phyloP scores from a whole-genome alignment of 1,284 basidiomycete species.

The Trichosporon asahii region DNA sequence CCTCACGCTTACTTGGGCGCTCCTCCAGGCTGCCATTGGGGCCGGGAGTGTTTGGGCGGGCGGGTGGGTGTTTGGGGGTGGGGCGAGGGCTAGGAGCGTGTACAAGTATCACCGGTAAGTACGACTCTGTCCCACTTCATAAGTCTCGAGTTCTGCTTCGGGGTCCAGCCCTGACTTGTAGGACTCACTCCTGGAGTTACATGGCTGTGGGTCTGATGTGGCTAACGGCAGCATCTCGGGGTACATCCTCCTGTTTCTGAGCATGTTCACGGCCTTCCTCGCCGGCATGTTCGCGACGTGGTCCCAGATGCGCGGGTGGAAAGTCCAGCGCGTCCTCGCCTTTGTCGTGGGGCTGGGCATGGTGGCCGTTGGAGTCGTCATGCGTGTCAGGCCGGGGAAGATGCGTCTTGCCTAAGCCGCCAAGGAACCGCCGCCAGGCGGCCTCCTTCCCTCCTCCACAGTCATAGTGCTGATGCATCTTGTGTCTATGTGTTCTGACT shows the following conservation, averaged over 20 bases:
- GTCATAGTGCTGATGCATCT: not conserved
- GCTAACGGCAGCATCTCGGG: slow-evolving; percentile 38
- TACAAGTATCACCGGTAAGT: slow-evolving; percentile 52
- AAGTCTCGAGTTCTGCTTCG: too few species aligned
- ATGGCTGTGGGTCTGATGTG: too few species aligned
- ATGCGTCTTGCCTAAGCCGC: slow-evolving; percentile 28
- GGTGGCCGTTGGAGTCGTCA: slow-evolving; percentile 34
- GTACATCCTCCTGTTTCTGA: slow-evolving; percentile 40
- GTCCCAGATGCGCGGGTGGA: slow-evolving; percentile 22
- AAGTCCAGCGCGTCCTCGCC: slow-evolving; percentile 32
- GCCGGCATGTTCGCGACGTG: slow-evolving; percentile 44
- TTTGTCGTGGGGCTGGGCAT: slow-evolving; percentile 44
- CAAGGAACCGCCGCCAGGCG: too few species aligned
- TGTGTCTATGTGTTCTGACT: not conserved
- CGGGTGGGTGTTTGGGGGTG: slow-evolving; percentile 35
- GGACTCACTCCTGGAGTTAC: too few species aligned
- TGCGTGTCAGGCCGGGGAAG: slow-evolving; percentile 39
- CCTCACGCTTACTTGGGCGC: slow-evolving; percentile 36
- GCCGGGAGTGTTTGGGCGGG: slow-evolving; percentile 35
- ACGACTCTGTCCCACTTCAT: too few species aligned
- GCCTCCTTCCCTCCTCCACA: too few species aligned
- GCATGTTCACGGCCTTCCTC: slow-evolving; percentile 42
- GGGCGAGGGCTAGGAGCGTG: slow-evolving; percentile 36
- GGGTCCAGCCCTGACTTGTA: too few species aligned
- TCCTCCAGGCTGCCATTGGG: slow-evolving; percentile 41